Percentiles rank a stretch among this genome's conserved stretches.
These are phyloP conservation scores for Pistacia vera DNA, from an alignment of 345 rosid species.

Conservation along the genomic window DNA sequence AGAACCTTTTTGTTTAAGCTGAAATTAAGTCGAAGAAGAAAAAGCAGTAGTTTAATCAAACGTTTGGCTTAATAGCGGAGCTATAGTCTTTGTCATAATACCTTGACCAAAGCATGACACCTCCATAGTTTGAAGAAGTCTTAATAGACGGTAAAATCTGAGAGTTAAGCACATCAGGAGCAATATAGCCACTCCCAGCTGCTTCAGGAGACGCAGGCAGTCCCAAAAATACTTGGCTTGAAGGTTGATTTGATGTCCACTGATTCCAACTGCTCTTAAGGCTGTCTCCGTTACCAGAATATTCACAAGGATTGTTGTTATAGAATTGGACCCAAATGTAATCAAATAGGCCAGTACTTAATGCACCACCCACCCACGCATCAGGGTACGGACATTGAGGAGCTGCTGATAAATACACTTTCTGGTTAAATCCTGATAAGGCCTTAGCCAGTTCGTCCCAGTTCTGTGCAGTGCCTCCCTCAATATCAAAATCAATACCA, in stretches of 20 bases:
- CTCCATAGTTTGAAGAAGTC: conserved; percentile 18
- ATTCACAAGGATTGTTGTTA: conserved; percentile 30
- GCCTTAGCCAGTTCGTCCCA: conserved; percentile 19
- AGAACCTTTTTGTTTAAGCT: no score
- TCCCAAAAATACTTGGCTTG: conserved; percentile 14
- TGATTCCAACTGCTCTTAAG: conserved; percentile 21
- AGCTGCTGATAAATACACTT: conserved; percentile 22
- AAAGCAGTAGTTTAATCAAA: background rate
- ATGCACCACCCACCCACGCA: conserved; percentile 8
- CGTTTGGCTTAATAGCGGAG: conserved; percentile 4
- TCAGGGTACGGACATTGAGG: conserved; percentile 23
- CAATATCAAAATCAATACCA: conserved; percentile 31
- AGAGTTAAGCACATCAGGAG: background rate
- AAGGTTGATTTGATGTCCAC: conserved; percentile 15
- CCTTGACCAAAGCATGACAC: conserved; percentile 30
- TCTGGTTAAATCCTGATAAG: background rate
- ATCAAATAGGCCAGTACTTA: conserved; percentile 19
- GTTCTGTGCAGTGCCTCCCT: conserved; percentile 17
- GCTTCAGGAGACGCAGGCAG: conserved; percentile 25
- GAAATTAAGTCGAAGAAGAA: background rate
- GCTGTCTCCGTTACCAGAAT: conserved; percentile 7
- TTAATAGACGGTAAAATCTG: conserved; percentile 20
- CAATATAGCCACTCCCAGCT: conserved; percentile 21
- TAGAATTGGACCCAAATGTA: conserved; percentile 36
- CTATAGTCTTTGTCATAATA: conserved; percentile 14